A percentile compares a stretch with the other conserved stretches of the same genome.
Evolutionary conservation across 2,329 filamentous ascomycete genomes (phyloP).

Genomic region (Trematosphaeria pertusa): DNA sequence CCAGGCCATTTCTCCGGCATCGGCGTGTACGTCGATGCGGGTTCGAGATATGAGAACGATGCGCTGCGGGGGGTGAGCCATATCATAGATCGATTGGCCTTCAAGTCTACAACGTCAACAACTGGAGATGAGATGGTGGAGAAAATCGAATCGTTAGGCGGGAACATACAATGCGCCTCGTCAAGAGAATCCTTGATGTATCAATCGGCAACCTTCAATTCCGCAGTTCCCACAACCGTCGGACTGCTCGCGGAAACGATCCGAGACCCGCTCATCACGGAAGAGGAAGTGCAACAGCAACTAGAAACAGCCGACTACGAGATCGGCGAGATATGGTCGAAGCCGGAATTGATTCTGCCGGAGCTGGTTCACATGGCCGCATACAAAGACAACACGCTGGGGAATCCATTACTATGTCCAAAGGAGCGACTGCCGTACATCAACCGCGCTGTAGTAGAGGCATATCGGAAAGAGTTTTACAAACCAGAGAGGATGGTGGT

Average conservation of each 20-base stretch:
- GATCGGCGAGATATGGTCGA: constrained; percentile 96
- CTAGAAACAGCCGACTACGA: constrained; percentile 93
- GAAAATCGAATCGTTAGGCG: constrained; percentile 83
- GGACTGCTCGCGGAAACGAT: constrained; percentile 93
- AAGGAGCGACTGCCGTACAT: constrained; percentile 81
- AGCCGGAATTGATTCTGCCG: constrained; percentile 93
- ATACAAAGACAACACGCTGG: constrained; percentile 94
- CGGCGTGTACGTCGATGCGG: constrained; percentile 93
- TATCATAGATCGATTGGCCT: constrained; percentile 93
- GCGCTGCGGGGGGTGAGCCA: constrained; percentile 89
- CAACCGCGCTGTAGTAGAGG: constrained; percentile 72
- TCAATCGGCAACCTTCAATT: constrained; percentile 97
- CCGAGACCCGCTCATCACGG: constrained; percentile 81
- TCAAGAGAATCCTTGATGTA: constrained; percentile 98
- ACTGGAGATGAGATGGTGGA: constrained; percentile 87
- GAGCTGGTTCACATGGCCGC: constrained; percentile 95
- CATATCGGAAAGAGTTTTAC: constrained; percentile 85
- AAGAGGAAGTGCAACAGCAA: constrained; percentile 86
- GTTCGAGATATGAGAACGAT: constrained; percentile 90
- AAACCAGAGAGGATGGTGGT: constrained; percentile 90
- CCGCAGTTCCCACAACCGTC: constrained; percentile 81
- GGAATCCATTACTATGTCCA: constrained; percentile 91
- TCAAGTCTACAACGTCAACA: constrained; percentile 80
- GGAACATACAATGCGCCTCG: constrained; percentile 96
- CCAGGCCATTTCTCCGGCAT: constrained; percentile 95